A percentile compares a stretch with the other conserved stretches of the same genome.
phyloP scores from a whole-genome alignment of 176 grass and related monocot genomes.

The Ensete glaucum region DNA sequence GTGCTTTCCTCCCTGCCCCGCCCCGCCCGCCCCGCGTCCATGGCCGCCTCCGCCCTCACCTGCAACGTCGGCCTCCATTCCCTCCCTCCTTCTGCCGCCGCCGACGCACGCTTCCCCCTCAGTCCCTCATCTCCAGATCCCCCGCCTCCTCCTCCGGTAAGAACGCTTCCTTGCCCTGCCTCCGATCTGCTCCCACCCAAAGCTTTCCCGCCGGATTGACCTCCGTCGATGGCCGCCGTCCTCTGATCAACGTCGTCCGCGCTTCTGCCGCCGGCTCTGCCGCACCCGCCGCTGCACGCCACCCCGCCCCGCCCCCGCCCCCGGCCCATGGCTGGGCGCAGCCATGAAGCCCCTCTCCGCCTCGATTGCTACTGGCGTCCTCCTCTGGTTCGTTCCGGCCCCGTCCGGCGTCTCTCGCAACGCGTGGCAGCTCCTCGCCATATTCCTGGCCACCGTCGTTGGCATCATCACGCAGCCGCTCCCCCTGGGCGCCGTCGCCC shows the following conservation, averaged over 20 bases:
- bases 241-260: not conserved
- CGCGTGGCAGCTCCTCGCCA: conserved; percentile 84
- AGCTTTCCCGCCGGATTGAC: not conserved
- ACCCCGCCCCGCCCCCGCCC: conserved; percentile 21
- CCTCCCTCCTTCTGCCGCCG: conserved; percentile 22
- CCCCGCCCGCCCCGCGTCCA: conserved; percentile 31
- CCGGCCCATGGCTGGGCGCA: conserved; percentile 49
- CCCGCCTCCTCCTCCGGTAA: conserved; percentile 7
- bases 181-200: conserved; percentile 15
- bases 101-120: not conserved
- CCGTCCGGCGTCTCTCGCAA: conserved; percentile 68
- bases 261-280: not conserved
- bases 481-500: conserved; percentile 82
- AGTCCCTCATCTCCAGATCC: conserved; percentile 1
- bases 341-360: conserved; percentile 56
- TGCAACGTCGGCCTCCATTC: conserved; percentile 24
- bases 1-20: not conserved
- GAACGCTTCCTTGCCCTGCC: conserved; percentile 26
- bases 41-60: conserved; percentile 33
- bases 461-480: conserved; percentile 97
- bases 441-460: conserved; percentile 91
- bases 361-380: conserved; percentile 42
- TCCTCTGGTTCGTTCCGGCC: conserved; percentile 65
- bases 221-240: not conserved
- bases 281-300: conserved; percentile 14